Base-by-base conservation (phyloP, 176 grass and related monocot species). In the Secale cereale region DNA sequence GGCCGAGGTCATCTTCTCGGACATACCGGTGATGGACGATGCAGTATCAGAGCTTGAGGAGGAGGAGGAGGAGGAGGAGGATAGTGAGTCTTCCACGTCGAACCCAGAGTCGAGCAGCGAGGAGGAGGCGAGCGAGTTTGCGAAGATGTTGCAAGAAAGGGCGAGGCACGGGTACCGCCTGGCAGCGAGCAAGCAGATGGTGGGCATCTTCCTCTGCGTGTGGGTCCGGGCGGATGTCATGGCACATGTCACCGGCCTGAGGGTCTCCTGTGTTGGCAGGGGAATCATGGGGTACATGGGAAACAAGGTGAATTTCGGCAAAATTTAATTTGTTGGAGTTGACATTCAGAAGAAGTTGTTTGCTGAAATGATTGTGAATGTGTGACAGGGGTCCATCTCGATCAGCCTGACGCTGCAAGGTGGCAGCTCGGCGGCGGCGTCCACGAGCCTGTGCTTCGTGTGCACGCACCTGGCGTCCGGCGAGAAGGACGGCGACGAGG, bases 231-330 rank as follows among this genome's bases (percentile, higher is more conserved):
- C 35, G 2, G 93, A 90, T 41, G 56, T 95, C 16, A 52, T 91
- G 62, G 83, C 56, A 19, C 80, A 63, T 15, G 80, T 98, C 75
- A 62, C 74, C 4, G 23, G 81, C 27, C 74, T 98, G 29, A 77
- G 85, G 56, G 91, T 95, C 27, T 94, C 96, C 0, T 92, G 88
- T 13, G 89, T 98, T 10, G 83, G 96, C 10, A 81, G 85, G 85
- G 96, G 96, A 45, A 89, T 98, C 77, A 94, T 98, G 96, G 96
- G 96, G 0, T 95, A 92, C 93, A 95, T 95, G 96, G 96, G 96
- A 8, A 98, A 98, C 20, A 98, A 98, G 94, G 94, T 90, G 12
- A 45, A 45, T 41, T 40, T 36, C 7, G 35, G n/a, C 15, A 17
- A 48, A 15, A 6, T 0, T 16, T 48, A 54, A 54, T 57, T 9